A percentile compares a stretch with the other conserved stretches of the same genome.
phyloP scores from a whole-genome alignment of 2,329 filamentous ascomycete genomes.

The Calonectria pseudoturangicola region DNA sequence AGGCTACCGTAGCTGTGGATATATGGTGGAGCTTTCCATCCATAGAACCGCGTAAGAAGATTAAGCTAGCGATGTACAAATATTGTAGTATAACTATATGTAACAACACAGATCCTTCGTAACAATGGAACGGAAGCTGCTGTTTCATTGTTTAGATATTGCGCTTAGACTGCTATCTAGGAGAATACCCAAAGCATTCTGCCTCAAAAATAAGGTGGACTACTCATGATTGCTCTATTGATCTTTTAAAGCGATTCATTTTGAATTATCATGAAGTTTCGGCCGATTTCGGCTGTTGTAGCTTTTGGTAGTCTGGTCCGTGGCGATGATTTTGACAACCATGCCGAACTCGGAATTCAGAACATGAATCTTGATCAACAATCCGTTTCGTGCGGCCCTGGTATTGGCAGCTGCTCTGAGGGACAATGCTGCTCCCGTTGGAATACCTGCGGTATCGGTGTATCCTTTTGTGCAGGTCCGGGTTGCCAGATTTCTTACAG shows the following conservation, averaged over 20 bases:
- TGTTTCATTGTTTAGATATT: too few relatives aligned
- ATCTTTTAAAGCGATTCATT: neutral
- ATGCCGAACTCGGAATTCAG: neutral
- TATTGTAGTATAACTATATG: too few relatives aligned
- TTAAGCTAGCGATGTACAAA: too few relatives aligned
- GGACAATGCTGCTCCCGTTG: slow-evolving; percentile 58
- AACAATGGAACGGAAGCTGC: too few relatives aligned
- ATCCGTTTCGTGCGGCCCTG: neutral
- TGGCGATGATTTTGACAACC: neutral
- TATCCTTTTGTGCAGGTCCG: slow-evolving; percentile 58
- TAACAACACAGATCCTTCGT: too few relatives aligned
- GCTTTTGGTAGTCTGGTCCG: neutral
- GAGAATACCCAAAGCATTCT: too few relatives aligned
- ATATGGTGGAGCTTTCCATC: too few relatives aligned
- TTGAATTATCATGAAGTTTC: neutral
- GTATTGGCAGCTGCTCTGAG: neutral
- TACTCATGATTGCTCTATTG: too few relatives aligned
- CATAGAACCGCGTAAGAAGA: too few relatives aligned
- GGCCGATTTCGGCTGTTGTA: neutral
- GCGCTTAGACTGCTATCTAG: too few relatives aligned
- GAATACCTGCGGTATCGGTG: slow-evolving; percentile 59
- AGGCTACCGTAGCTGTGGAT: too few relatives aligned
- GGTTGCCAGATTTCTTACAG: slow-evolving; percentile 61
- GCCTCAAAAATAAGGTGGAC: too few relatives aligned
- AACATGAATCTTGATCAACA: neutral